Base-by-base conservation (phyloP, 768 basidiomycete genomes). In the Porphyrellus cyaneotinctus region DNA sequence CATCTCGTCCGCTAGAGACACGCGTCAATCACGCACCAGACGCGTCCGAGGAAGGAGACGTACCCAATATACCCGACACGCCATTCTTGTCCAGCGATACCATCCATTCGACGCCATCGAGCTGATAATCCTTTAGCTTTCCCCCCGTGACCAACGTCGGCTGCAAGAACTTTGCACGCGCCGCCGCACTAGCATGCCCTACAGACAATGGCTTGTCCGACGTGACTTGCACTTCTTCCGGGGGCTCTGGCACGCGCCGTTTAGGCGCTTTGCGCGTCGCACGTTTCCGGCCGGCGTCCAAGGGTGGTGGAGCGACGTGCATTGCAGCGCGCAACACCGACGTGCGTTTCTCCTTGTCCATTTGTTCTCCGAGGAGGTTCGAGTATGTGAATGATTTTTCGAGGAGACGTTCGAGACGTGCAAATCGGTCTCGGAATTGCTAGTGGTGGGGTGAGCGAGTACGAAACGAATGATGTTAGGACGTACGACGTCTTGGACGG, bases 51-150 rank as follows among this genome's bases (percentile, higher is more conserved):
- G 20, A n/a, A 14, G 24, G 22, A 31, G 14, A 65, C 79, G 32
- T 53, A 87, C 86, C 87, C 36, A 91, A 60, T 53, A 91, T 91
- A 1, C 89, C 89, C 1, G 84, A 85, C 20, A 91, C 86, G 1
- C 89, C 89, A 60, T 92, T 93, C 69, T 88, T 81, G 66, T 91
- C 86, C 15, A 97, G 70, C 12, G 84, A 84, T 1, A 88, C 85
- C 89, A 97, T 89, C 95, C 95, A 97, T 56, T 95, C 89, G 15
- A 97, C 80, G 0, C 95, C 95, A 46, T 94, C 90, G 2, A 97
- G 79, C 66, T 99, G 95, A 66, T 97, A 97, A 31, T 86, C 80
- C 64, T 93, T 92, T 55, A 98, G 70, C 51, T 74, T 88, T 0
- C 84, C 92, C 6, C 95, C 95, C 0, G 92, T 92, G 36, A 99